Percentiles rank a stretch among this genome's conserved stretches.
phyloP scores from a whole-genome alignment of 805 yeast genomes.

The Phaffomyces opuntiae region DNA sequence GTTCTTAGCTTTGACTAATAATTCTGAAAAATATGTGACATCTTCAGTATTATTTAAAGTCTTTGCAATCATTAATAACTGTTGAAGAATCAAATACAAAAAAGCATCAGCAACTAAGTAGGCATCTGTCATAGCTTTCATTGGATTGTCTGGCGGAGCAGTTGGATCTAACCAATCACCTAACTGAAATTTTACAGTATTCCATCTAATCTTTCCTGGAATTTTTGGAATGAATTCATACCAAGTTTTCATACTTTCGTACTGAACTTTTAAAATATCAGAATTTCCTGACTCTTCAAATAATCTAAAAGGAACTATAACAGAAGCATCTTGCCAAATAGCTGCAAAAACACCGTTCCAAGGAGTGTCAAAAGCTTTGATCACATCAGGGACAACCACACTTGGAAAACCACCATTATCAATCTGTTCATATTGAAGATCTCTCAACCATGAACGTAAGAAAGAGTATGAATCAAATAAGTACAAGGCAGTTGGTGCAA shows the following conservation, averaged over 20 bases:
- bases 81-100: constrained; percentile 10
- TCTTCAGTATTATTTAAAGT: background rate
- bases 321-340: constrained; percentile 16
- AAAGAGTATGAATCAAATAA: constrained; percentile 16
- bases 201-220: constrained; percentile 13
- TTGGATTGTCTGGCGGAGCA: constrained; percentile 16
- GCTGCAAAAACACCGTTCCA: constrained; percentile 13
- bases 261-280: constrained; percentile 10
- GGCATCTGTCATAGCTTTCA: constrained; percentile 12
- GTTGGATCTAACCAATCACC: constrained; percentile 18
- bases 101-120: constrained; percentile 16
- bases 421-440: constrained; percentile 11
- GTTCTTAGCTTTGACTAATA: constrained; percentile 2
- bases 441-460: constrained; percentile 15
- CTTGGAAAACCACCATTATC: constrained; percentile 14
- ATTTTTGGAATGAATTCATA: constrained; percentile 14
- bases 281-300: constrained; percentile 8
- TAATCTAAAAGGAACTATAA: constrained; percentile 15
- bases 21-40: constrained; percentile 6
- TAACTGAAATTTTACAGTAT: constrained; percentile 8
- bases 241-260: constrained; percentile 17
- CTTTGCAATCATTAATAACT: constrained; percentile 8
- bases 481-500: constrained; percentile 14
- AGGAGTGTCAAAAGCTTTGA: constrained; percentile 4
- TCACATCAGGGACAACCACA: constrained; percentile 14